Conservation (phyloP, 306 rosid genomes). For the Luffa aegyptiaca region DNA sequence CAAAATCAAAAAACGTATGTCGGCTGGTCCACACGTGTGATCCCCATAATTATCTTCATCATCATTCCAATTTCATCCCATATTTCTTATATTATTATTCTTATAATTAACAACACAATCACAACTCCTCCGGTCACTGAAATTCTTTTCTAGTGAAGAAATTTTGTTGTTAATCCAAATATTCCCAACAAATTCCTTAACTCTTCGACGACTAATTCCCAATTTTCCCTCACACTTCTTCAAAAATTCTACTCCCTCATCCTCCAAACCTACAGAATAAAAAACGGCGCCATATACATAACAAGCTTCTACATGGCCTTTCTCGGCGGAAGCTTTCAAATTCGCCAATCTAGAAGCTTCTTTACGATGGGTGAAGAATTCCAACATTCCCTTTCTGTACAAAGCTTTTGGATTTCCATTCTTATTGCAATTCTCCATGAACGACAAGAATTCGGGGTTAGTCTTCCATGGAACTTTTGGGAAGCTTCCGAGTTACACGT, state of each 20-base stretch:
- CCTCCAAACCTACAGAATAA: slow-evolving; percentile 5
- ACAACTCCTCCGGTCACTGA: not conserved
- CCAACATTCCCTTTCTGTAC: slow-evolving; percentile 29
- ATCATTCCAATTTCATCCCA: not conserved
- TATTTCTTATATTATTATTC: not conserved
- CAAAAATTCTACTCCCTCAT: slow-evolving; percentile 3
- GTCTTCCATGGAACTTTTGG: slow-evolving; percentile 21
- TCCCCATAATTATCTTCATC: not conserved
- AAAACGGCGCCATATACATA: slow-evolving; percentile 18
- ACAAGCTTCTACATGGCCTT: slow-evolving; percentile 26
- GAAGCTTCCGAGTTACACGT: slow-evolving; percentile 12
- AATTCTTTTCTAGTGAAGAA: not conserved
- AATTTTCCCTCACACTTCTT: not conserved
- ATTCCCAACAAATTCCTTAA: slow-evolving; percentile 6
- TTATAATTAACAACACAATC: not conserved
- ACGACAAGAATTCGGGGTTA: not conserved
- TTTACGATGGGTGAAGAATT: slow-evolving; percentile 6
- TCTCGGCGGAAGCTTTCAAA: slow-evolving; percentile 17
- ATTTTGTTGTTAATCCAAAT: slow-evolving; percentile 23
- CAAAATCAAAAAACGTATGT: too few relatives aligned
- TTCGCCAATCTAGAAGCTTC: slow-evolving; percentile 11
- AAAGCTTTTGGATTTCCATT: slow-evolving; percentile 21
- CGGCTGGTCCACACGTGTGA: not conserved
- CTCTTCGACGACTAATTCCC: slow-evolving; percentile 15
- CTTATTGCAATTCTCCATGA: slow-evolving; percentile 18